Evolutionary conservation across 1,139 yeast genomes (phyloP).

Genomic region (Sporopachydermia cereana): DNA sequence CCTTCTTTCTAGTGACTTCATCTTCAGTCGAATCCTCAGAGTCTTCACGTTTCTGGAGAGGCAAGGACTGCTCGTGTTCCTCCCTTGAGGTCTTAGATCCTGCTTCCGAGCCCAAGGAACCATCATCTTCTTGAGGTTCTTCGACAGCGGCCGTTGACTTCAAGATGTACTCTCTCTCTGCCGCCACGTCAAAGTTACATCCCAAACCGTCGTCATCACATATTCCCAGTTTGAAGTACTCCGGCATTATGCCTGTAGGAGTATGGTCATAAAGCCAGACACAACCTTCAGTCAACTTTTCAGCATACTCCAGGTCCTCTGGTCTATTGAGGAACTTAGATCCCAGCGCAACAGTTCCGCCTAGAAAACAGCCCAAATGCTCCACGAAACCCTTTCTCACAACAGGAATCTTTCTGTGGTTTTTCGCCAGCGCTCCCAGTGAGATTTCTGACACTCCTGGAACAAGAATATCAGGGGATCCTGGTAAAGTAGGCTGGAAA

Average conservation of each 20-base stretch:
- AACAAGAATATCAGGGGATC: constrained; percentile 34
- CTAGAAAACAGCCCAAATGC: constrained; percentile 62
- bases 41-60: background rate
- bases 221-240: constrained; percentile 26
- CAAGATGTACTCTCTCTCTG: constrained; percentile 19
- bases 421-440: constrained; percentile 24
- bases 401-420: constrained; percentile 27
- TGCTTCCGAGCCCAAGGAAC: too few species aligned
- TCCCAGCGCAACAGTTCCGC: constrained; percentile 63
- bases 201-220: constrained; percentile 21
- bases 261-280: constrained; percentile 43
- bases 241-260: constrained; percentile 35
- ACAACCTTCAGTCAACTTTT: constrained; percentile 56
- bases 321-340: constrained; percentile 40
- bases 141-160: background rate
- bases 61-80: background rate
- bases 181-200: constrained; percentile 18
- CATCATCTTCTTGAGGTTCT: background rate
- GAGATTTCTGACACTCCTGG: constrained; percentile 32
- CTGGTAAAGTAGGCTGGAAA: constrained; percentile 30
- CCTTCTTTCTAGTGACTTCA: background rate
- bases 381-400: constrained; percentile 32
- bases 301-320: constrained; percentile 46
- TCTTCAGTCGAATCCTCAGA: background rate
- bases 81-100: background rate